A percentile compares a stretch with the other conserved stretches of the same genome.
Conservation (phyloP, 1,284 basidiomycete species). For the Porphyrellus sp. region DNA sequence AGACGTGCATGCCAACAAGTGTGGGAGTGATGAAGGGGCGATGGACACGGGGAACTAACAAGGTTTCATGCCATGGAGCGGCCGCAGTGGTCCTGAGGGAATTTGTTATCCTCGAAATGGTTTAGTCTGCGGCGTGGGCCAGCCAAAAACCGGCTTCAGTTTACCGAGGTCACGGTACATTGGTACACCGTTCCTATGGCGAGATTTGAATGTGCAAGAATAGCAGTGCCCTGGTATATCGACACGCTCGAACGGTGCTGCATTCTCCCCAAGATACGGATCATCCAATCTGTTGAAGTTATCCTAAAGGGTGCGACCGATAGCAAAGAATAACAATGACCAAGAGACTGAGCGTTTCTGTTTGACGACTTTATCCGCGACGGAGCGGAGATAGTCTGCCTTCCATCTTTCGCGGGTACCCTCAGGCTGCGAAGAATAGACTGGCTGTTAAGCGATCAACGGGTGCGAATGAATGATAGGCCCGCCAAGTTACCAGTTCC, state of each 20-base stretch:
- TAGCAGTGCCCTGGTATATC: background rate
- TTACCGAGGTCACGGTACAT: background rate
- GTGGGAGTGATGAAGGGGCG: slow-evolving; percentile 18
- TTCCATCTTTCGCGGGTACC: slow-evolving; percentile 17
- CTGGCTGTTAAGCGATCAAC: slow-evolving; percentile 6
- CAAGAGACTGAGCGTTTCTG: slow-evolving; percentile 14
- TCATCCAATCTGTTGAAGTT: background rate
- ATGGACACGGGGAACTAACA: slow-evolving; percentile 13
- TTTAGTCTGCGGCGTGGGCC: slow-evolving; percentile 16
- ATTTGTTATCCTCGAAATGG: slow-evolving; percentile 17
- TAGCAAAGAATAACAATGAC: background rate
- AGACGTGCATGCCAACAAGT: slow-evolving; percentile 8
- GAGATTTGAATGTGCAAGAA: background rate
- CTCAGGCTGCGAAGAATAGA: background rate
- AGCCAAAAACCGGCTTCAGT: background rate
- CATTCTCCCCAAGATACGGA: background rate
- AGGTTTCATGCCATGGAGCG: background rate
- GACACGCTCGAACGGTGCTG: slow-evolving; percentile 1
- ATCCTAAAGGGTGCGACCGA: background rate
- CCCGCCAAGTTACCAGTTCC: slow-evolving; percentile 9
- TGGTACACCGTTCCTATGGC: background rate
- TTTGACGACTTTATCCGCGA: background rate
- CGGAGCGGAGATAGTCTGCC: slow-evolving; percentile 23
- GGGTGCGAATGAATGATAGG: slow-evolving; percentile 18
- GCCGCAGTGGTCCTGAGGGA: slow-evolving; percentile 1